A percentile compares a stretch with the other conserved stretches of the same genome.
Evolutionary conservation across 805 yeast genomes (phyloP).

Genomic region (Saccharomyces eubayanus): DNA sequence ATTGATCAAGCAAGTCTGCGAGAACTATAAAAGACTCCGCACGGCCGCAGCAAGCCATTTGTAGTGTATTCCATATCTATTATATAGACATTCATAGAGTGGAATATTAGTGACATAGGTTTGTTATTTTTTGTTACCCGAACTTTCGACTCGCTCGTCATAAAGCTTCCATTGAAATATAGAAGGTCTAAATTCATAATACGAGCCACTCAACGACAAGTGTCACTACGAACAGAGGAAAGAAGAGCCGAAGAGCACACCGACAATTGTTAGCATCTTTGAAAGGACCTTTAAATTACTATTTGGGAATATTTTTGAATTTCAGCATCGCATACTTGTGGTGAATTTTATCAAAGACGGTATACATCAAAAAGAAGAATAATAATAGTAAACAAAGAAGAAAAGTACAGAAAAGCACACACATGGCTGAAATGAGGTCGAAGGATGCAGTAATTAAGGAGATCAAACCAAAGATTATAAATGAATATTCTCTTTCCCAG

Average conservation of each 20-base stretch:
- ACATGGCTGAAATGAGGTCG: neutral
- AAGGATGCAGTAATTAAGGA: neutral
- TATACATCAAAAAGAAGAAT: neutral
- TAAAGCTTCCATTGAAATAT: neutral
- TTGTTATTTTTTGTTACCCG: neutral
- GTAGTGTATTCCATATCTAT: neutral
- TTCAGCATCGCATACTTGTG: neutral
- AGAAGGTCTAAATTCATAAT: neutral
- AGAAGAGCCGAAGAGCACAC: neutral
- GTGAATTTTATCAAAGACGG: neutral
- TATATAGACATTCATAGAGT: neutral
- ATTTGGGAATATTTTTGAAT: neutral
- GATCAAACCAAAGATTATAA: neutral
- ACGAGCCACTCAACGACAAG: neutral
- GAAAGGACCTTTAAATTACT: neutral
- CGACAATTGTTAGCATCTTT: neutral
- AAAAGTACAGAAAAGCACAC: neutral
- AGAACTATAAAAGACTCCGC: constrained; percentile 4
- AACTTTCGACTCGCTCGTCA: neutral
- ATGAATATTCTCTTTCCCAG: neutral
- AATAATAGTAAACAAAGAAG: neutral
- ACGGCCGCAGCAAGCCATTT: neutral
- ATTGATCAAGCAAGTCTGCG: constrained; percentile 15
- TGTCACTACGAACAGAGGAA: neutral
- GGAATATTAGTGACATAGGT: neutral